phyloP scores from a whole-genome alignment of 1,139 yeast species.

The Saccharomyces hybrid region DNA sequence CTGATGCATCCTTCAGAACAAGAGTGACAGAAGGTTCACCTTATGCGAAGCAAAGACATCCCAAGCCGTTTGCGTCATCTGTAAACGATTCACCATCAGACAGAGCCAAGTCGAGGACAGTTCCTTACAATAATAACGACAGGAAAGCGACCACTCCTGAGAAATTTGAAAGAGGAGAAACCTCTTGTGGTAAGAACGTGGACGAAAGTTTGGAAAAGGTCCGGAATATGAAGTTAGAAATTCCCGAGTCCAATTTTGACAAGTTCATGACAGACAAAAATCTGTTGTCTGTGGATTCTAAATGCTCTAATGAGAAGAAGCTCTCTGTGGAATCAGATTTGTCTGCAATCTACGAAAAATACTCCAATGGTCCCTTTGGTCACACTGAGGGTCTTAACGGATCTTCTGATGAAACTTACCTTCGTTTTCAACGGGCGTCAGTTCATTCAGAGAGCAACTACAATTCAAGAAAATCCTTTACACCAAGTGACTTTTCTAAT shows the following conservation, averaged over 20 bases:
- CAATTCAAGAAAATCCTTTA: not conserved
- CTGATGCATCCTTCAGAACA: not conserved
- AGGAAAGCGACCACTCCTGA: not conserved
- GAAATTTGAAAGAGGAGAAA: not conserved
- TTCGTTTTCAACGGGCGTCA: not conserved
- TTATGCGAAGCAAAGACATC: not conserved
- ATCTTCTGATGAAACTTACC: not conserved
- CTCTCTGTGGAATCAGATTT: slow-evolving; percentile 4
- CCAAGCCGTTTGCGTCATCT: not conserved
- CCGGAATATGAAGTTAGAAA: not conserved
- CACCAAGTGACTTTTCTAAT: not conserved
- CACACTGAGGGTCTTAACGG: not conserved
- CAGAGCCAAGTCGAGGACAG: not conserved
- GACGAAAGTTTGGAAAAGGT: not conserved
- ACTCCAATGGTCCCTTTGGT: slow-evolving; percentile 1
- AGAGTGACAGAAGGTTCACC: not conserved
- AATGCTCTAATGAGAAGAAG: not conserved
- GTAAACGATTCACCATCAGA: not conserved
- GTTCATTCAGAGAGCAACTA: not conserved
- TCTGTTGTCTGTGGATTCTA: not conserved
- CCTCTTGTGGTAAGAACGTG: not conserved
- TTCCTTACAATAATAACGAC: not conserved
- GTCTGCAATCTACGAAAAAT: slow-evolving; percentile 4
- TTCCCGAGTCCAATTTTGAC: slow-evolving; percentile 1
- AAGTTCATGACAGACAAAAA: not conserved